Conservation (phyloP, 306 rosid species). For the Benincasa hispida region DNA sequence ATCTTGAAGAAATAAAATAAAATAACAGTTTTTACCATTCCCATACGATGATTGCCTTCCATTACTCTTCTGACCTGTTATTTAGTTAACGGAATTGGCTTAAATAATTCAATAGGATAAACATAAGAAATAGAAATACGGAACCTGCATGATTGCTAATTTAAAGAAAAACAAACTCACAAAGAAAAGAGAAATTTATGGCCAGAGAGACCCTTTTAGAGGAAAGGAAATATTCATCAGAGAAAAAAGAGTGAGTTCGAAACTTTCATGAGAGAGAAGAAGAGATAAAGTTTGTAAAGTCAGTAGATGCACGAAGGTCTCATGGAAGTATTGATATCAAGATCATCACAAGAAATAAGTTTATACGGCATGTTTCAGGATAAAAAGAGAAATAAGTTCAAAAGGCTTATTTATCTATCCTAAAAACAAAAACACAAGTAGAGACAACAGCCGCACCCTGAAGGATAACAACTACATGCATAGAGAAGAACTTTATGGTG, state of each 20-base stretch:
- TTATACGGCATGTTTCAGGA: neutral
- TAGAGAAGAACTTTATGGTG: neutral
- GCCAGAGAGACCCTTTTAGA: neutral
- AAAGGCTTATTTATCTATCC: neutral
- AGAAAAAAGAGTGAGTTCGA: neutral
- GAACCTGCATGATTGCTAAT: neutral
- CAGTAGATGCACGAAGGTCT: neutral
- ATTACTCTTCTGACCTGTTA: constrained; percentile 87
- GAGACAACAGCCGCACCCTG: neutral
- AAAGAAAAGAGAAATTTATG: neutral
- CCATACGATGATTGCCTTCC: constrained; percentile 99
- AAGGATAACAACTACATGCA: neutral
- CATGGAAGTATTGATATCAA: neutral
- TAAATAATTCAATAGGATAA: neutral
- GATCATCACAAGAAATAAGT: neutral
- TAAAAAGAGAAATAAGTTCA: neutral
- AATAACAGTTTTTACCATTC: constrained; percentile 63
- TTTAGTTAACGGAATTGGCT: constrained; percentile 4
- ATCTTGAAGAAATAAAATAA: neutral
- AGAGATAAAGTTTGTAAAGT: neutral
- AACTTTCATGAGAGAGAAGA: neutral
- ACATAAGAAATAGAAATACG: neutral
- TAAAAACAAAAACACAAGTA: neutral
- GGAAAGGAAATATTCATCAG: neutral
- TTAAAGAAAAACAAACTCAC: neutral